These are phyloP conservation scores for Meredithiella fracta DNA, from an alignment of 2,329 filamentous ascomycete species.

Conservation along the genomic window DNA sequence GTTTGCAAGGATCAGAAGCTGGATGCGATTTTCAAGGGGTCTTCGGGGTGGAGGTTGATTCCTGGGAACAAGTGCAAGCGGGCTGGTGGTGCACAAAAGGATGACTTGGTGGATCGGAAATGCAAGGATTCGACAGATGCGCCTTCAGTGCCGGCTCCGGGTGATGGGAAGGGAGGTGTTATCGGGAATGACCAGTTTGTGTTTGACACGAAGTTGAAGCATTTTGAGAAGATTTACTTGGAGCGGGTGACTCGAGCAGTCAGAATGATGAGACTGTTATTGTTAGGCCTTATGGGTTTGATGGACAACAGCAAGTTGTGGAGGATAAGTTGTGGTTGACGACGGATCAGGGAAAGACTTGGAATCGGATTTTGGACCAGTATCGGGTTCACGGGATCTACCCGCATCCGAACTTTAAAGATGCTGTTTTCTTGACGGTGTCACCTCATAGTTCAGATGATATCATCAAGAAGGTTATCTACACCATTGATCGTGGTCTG, in stretches of 20 bases:
- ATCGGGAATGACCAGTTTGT: slow-evolving; percentile 42
- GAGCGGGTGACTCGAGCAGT: slow-evolving; percentile 52
- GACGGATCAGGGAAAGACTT: slow-evolving; percentile 75
- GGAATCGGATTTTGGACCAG: slow-evolving; percentile 53
- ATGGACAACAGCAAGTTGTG: slow-evolving; percentile 18
- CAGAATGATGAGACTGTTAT: slow-evolving; percentile 58
- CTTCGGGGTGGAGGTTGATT: slow-evolving; percentile 83
- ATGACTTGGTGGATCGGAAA: slow-evolving; percentile 54
- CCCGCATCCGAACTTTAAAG: slow-evolving; percentile 66
- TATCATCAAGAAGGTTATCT: slow-evolving; percentile 38
- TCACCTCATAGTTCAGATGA: slow-evolving; percentile 27
- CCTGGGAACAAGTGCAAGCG: slow-evolving; percentile 62
- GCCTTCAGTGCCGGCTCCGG: slow-evolving; percentile 27
- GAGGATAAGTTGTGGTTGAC: slow-evolving; percentile 54
- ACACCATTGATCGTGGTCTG: slow-evolving; percentile 64
- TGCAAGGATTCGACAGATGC: slow-evolving; percentile 43
- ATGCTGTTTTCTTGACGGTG: slow-evolving; percentile 77
- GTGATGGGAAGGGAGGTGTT: slow-evolving; percentile 27
- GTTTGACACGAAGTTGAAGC: slow-evolving; percentile 42
- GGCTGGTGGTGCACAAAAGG: slow-evolving; percentile 45
- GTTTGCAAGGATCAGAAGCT: slow-evolving; percentile 49
- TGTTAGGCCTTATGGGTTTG: slow-evolving; percentile 29
- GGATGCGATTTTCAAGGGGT: slow-evolving; percentile 62
- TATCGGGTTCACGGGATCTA: slow-evolving; percentile 55
- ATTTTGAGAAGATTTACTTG: slow-evolving; percentile 52